Evolutionary conservation across 148 eudicot species (phyloP).

Genomic region (Diospyros lotus): DNA sequence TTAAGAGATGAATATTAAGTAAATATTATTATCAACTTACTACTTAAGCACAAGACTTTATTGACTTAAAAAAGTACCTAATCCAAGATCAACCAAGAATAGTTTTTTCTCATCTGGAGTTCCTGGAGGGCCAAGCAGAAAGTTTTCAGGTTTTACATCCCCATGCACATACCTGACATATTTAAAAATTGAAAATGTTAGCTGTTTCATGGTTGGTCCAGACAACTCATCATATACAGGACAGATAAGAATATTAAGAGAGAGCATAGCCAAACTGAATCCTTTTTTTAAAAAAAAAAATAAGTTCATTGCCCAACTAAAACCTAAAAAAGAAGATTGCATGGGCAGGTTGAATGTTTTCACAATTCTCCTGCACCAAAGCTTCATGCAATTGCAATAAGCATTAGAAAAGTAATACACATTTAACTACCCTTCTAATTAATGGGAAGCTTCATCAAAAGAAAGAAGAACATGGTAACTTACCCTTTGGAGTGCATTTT

Average conservation of each 20-base stretch:
- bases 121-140: conserved; percentile 74
- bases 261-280: too few species aligned
- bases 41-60: not conserved
- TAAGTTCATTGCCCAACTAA: not conserved
- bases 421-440: not conserved
- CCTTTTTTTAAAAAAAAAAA: too few species aligned
- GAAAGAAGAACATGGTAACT: conserved; percentile 11
- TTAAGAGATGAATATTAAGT: not conserved
- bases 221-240: conserved; percentile 2
- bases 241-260: not conserved
- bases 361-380: not conserved
- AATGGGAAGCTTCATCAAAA: not conserved
- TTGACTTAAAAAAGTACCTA: conserved; percentile 38
- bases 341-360: not conserved
- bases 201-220: not conserved
- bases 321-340: not conserved
- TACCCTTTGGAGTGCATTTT: conserved; percentile 78
- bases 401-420: not conserved
- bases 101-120: conserved; percentile 69
- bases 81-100: conserved; percentile 83
- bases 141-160: conserved; percentile 87
- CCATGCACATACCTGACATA: conserved; percentile 71
- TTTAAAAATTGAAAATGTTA: not conserved
- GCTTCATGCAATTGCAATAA: not conserved
- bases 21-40: not conserved